Evolutionary conservation across 345 rosid genomes (phyloP), one percentile per base, ranked within the genome.

Genomic region (Murraya koenigii): DNA sequence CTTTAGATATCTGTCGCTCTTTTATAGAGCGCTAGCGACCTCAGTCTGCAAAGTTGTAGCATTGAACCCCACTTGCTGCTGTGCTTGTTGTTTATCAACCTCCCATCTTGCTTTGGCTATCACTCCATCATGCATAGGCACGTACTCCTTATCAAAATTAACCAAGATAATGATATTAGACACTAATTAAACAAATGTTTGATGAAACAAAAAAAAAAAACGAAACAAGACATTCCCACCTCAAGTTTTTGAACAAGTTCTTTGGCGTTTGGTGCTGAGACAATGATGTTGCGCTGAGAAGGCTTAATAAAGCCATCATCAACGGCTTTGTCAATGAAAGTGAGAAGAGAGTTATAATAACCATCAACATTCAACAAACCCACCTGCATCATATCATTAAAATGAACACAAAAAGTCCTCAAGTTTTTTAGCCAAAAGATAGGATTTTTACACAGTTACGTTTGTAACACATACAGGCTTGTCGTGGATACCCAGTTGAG

Each of bases 361-460:
- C 99, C 99, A 86, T 93, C 99, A 69, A 95, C 98, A 65, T 95
- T 93, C 23, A 95, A 89, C 85, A 95, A 91, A 72, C 99, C 99
- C 82, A 95, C 99, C 99, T 95, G 86, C 81, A 67, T 15, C 28
- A 75, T 77, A 26, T 55, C 0, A 33, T 70, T 41, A 59, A 56
- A 30, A 36, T 11, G 8, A 62, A 39, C 77, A 70, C 44, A 58
- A 71, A 39, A 33, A 14, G 26, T 28, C 19, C 0, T 44, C 20
- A 22, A 9, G 20, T 8, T 35, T 35, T 65, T 65, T 35, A 38
- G 36, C 69, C 19, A 7, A 41, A 32, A 11, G 30, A 39, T 44
- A 30, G 5, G 25, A 52, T 23, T 47, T 28, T 10, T 8, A 59
- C 58, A 15, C 4, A 62, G 33, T 30, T 26, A 54, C 38, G 66